Conservation (phyloP, 495 filamentous ascomycete genomes). For the Trichocladium uniseriatum region DNA sequence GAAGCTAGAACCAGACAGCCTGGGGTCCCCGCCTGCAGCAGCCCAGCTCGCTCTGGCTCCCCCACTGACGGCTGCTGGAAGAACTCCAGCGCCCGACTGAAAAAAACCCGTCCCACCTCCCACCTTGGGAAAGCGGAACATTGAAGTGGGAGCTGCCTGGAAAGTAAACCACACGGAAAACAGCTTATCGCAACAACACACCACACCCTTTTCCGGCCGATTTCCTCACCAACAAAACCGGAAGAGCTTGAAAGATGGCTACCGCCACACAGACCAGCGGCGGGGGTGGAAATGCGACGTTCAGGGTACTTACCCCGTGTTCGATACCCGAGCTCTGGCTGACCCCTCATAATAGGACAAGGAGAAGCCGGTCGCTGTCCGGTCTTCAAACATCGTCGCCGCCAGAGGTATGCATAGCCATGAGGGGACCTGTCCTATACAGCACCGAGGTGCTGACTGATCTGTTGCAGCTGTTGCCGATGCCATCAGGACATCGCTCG, state of each 20-base stretch:
- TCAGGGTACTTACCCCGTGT: slow-evolving; percentile 51
- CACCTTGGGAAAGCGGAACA: slow-evolving; percentile 15
- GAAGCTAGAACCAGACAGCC: slow-evolving; percentile 11
- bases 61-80: slow-evolving; percentile 13
- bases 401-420: slow-evolving; percentile 67
- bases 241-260: slow-evolving; percentile 49
- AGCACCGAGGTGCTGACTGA: slow-evolving; percentile 1
- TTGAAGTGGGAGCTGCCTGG: slow-evolving; percentile 22
- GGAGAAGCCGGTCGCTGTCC: slow-evolving; percentile 96
- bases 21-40: neutral
- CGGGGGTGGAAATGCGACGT: slow-evolving; percentile 59
- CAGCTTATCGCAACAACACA: slow-evolving; percentile 8
- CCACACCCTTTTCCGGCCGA: slow-evolving; percentile 7
- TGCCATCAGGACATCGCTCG: slow-evolving; percentile 74
- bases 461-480: slow-evolving; percentile 70
- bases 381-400: slow-evolving; percentile 86
- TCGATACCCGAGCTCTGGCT: slow-evolving; percentile 25
- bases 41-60: neutral
- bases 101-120: slow-evolving; percentile 28
- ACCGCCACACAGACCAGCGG: slow-evolving; percentile 45
- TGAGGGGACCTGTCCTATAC: slow-evolving; percentile 2
- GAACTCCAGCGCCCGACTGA: slow-evolving; percentile 24
- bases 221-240: neutral
- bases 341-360: slow-evolving; percentile 61
- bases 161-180: slow-evolving; percentile 12